Percentiles rank a stretch among this genome's conserved stretches.
Conservation (phyloP, 768 basidiomycete species). For the Termitomyces sp. region DNA sequence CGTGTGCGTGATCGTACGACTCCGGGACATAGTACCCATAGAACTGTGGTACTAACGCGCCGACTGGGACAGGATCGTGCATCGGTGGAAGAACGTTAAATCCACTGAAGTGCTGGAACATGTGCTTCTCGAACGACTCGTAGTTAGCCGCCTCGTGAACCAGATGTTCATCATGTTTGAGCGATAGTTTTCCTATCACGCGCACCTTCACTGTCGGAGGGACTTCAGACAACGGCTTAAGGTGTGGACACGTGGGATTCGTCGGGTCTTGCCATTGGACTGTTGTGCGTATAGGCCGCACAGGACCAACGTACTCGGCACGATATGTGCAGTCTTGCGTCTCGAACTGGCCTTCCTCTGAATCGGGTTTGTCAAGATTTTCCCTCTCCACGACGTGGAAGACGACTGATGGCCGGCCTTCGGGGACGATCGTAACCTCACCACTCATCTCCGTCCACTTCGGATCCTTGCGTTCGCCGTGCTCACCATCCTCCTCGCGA, state of each 20-base stretch:
- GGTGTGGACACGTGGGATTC: slow-evolving; percentile 27
- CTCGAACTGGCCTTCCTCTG: neutral
- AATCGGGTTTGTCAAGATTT: neutral
- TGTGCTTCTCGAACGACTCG: slow-evolving; percentile 35
- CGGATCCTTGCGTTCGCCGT: slow-evolving; percentile 12
- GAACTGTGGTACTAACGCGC: slow-evolving; percentile 55
- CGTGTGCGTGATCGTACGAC: neutral
- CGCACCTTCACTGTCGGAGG: slow-evolving; percentile 34
- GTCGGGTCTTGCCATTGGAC: slow-evolving; percentile 27
- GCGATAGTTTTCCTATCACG: slow-evolving; percentile 41
- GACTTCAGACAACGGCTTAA: slow-evolving; percentile 11
- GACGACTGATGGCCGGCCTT: slow-evolving; percentile 1
- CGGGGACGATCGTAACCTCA: neutral
- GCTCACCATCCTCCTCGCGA: slow-evolving; percentile 20
- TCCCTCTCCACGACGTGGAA: slow-evolving; percentile 1
- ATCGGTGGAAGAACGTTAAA: slow-evolving; percentile 38
- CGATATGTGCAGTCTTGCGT: neutral
- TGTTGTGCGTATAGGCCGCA: slow-evolving; percentile 16
- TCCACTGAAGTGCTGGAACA: slow-evolving; percentile 47
- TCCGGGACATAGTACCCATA: slow-evolving; percentile 51
- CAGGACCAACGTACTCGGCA: slow-evolving; percentile 8
- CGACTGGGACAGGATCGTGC: slow-evolving; percentile 37
- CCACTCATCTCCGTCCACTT: slow-evolving; percentile 14
- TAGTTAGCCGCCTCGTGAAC: slow-evolving; percentile 37
- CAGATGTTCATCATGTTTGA: slow-evolving; percentile 31